Evolutionary conservation across 23 red algal species (phyloP).

Genomic region (Chondrus crispus): DNA sequence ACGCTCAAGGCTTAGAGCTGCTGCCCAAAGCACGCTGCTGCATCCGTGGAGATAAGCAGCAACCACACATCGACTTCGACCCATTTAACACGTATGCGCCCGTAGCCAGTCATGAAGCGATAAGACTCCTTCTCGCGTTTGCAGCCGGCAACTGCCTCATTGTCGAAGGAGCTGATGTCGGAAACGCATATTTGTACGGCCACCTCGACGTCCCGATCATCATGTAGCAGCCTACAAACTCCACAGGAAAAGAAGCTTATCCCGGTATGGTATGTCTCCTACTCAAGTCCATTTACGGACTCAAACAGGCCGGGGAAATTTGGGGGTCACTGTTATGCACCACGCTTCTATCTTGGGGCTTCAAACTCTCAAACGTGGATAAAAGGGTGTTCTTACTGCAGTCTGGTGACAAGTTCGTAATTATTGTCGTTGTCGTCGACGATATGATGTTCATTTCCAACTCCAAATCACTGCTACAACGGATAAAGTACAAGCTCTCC

Average conservation of each 20-base stretch:
- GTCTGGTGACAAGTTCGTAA: not conserved
- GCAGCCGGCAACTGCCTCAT: not conserved
- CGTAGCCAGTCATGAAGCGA: not conserved
- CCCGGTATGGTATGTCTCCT: slow-evolving; percentile 13
- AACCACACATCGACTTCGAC: not conserved
- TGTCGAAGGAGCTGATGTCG: not conserved
- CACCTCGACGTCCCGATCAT: not conserved
- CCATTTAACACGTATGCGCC: not conserved
- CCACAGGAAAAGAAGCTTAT: not conserved
- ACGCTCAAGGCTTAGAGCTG: not conserved
- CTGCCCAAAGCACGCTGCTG: not conserved
- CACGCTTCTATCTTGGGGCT: not conserved
- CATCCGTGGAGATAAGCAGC: not conserved
- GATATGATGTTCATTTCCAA: not conserved
- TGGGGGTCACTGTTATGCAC: not conserved
- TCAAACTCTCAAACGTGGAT: not conserved
- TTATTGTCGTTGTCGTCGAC: not conserved
- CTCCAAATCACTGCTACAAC: not conserved
- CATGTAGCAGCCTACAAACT: not conserved
- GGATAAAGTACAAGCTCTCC: not conserved
- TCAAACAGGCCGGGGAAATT: not conserved
- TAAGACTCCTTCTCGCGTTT: not conserved
- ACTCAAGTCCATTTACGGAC: not conserved
- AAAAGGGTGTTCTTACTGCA: not conserved
- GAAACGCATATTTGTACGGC: not conserved